A percentile compares a stretch with the other conserved stretches of the same genome.
phyloP scores from a whole-genome alignment of 768 basidiomycete species.

The Xerocomellus intermedius region DNA sequence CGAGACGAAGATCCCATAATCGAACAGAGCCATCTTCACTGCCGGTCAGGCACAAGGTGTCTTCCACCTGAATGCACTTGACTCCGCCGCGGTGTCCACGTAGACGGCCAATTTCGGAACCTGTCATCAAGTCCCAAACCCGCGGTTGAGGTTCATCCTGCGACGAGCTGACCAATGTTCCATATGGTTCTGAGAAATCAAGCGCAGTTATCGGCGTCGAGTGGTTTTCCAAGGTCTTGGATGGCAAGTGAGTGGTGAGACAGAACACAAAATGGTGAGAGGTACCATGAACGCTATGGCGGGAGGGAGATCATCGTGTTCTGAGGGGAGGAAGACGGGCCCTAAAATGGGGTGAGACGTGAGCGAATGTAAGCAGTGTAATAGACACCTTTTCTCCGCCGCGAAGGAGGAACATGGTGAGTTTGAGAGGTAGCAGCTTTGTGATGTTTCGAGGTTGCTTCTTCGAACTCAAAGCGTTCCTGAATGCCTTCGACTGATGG shows the following conservation, averaged over 20 bases:
- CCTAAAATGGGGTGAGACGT: constrained; percentile 43
- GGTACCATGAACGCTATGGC: constrained; percentile 96
- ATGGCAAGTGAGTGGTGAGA: constrained; percentile 11
- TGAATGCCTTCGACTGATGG: constrained; percentile 81
- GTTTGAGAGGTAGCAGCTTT: constrained; percentile 10
- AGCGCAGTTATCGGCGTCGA: constrained; percentile 80
- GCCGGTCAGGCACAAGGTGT: constrained; percentile 86
- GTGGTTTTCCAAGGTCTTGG: constrained; percentile 79
- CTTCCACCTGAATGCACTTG: constrained; percentile 92
- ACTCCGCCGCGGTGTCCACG: constrained; percentile 79
- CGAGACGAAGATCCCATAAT: constrained; percentile 87
- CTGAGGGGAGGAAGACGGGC: constrained; percentile 94
- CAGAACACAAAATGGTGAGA: constrained; percentile 1
- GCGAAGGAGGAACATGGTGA: constrained; percentile 27
- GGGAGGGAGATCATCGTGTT: constrained; percentile 92
- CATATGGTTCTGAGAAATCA: constrained; percentile 97
- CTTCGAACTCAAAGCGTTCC: constrained; percentile 77
- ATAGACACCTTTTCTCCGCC: constrained; percentile 32
- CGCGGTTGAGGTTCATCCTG: constrained; percentile 83
- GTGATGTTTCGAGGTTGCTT: constrained; percentile 36
- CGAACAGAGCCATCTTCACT: constrained; percentile 82
- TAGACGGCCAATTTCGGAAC: constrained; percentile 81
- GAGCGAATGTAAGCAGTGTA: not conserved
- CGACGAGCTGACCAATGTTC: constrained; percentile 85
- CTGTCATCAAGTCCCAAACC: constrained; percentile 93